Conservation (phyloP, 2,329 filamentous ascomycete genomes). For the Didymella lethalis region DNA sequence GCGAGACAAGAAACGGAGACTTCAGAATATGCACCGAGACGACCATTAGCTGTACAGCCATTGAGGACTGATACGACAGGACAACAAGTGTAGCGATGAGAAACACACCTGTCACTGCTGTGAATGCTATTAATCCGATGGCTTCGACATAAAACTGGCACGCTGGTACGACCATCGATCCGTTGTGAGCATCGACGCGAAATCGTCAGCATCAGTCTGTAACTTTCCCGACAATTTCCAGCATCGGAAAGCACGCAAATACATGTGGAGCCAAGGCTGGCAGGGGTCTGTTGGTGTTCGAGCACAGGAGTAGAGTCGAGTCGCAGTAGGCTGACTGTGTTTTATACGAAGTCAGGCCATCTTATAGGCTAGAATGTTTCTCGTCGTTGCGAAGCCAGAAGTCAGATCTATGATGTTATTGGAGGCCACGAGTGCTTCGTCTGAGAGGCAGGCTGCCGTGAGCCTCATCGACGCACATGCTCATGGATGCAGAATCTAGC, state of each 20-base stretch:
- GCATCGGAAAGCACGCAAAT: neutral
- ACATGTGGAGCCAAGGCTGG: neutral
- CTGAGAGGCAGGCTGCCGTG: neutral
- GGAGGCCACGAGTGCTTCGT: neutral
- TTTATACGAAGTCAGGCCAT: neutral
- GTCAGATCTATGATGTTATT: neutral
- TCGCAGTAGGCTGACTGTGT: neutral
- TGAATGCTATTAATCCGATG: neutral
- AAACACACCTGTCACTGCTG: neutral
- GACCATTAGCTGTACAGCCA: neutral
- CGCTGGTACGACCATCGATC: neutral
- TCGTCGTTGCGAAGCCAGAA: neutral
- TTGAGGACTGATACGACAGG: neutral
- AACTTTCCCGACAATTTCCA: neutral
- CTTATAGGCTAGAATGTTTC: neutral
- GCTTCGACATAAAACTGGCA: neutral
- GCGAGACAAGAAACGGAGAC: neutral
- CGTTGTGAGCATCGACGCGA: neutral
- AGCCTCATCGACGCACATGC: neutral
- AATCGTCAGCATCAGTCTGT: neutral
- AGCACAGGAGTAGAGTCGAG: neutral
- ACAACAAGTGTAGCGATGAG: neutral
- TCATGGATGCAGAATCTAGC: neutral
- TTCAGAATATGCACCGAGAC: neutral
- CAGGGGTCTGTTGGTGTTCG: neutral